These are phyloP conservation scores for Jacaranda copaia DNA, from an alignment of 257 asterid genomes.

Conservation along the genomic window DNA sequence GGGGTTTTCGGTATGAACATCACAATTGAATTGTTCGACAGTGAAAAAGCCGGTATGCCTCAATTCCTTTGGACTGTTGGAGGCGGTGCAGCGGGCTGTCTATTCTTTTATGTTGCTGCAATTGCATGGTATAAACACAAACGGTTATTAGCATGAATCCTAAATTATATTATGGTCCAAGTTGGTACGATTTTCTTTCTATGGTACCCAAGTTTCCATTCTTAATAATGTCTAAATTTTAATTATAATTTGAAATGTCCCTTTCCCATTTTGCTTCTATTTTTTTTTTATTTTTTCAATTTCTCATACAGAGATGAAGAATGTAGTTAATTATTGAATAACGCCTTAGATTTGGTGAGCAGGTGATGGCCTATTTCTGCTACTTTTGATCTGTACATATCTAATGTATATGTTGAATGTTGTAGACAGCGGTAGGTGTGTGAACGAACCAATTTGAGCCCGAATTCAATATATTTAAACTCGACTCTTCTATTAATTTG, in stretches of 20 bases:
- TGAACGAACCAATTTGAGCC: too few species aligned
- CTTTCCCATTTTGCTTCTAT: background rate
- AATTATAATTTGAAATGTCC: too few species aligned
- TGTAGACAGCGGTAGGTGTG: too few species aligned
- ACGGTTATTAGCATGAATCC: slow-evolving; percentile 55
- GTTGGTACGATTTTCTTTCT: too few species aligned
- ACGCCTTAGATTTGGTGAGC: slow-evolving; percentile 1
- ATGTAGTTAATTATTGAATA: background rate
- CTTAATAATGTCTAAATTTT: too few species aligned
- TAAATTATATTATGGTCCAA: too few species aligned
- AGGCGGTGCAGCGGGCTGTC: slow-evolving; percentile 57
- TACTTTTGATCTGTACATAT: slow-evolving; percentile 18
- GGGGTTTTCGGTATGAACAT: slow-evolving; percentile 86
- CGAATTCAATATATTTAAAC: too few species aligned
- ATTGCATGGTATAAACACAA: slow-evolving; percentile 73
- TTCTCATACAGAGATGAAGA: background rate
- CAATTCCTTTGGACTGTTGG: slow-evolving; percentile 69
- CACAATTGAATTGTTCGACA: slow-evolving; percentile 50
- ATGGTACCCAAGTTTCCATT: too few species aligned
- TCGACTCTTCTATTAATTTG: too few species aligned
- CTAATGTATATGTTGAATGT: too few species aligned
- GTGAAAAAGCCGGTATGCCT: slow-evolving; percentile 44
- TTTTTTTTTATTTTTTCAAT: background rate
- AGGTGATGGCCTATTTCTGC: slow-evolving; percentile 8
- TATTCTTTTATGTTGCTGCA: slow-evolving; percentile 57